phyloP scores from a whole-genome alignment of 2,329 filamentous ascomycete species.

The Sporothrix inflata region DNA sequence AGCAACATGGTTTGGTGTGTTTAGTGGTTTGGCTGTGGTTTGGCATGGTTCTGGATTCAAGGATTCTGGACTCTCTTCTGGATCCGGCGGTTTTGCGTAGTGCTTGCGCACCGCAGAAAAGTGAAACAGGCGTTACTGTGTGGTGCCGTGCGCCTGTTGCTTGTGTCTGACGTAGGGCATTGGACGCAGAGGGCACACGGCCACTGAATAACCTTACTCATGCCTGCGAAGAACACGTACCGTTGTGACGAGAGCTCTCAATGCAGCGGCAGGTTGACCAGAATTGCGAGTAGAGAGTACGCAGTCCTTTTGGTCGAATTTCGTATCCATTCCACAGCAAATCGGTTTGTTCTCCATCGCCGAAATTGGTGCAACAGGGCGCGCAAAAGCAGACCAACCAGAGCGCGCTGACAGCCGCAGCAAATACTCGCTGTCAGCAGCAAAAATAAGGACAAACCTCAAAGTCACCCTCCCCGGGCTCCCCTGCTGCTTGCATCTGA shows the following conservation, averaged over 20 bases:
- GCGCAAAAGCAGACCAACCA: not conserved
- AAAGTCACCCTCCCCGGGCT: not conserved
- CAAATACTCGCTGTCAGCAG: not conserved
- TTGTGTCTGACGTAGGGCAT: not conserved
- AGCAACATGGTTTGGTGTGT: not conserved
- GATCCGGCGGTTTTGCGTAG: not conserved
- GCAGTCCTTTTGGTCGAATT: too few relatives aligned
- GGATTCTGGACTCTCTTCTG: not conserved
- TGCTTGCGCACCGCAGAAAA: not conserved
- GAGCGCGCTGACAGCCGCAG: not conserved
- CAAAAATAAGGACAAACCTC: not conserved
- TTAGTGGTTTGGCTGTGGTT: not conserved
- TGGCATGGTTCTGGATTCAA: not conserved
- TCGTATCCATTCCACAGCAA: too few relatives aligned
- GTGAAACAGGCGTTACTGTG: constrained; percentile 3
- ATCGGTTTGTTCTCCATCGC: not conserved
- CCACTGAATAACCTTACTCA: constrained; percentile 6
- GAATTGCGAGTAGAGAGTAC: too few relatives aligned
- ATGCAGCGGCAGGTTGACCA: not conserved
- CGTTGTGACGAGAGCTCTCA: not conserved
- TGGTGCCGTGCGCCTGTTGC: not conserved
- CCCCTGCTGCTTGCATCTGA: constrained; percentile 17
- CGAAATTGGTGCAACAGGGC: not conserved
- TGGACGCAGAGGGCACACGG: too few relatives aligned
- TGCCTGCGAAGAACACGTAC: not conserved